These are phyloP conservation scores for Nevesoporus exiguus DNA, from an alignment of 768 basidiomycete genomes.

Conservation along the genomic window DNA sequence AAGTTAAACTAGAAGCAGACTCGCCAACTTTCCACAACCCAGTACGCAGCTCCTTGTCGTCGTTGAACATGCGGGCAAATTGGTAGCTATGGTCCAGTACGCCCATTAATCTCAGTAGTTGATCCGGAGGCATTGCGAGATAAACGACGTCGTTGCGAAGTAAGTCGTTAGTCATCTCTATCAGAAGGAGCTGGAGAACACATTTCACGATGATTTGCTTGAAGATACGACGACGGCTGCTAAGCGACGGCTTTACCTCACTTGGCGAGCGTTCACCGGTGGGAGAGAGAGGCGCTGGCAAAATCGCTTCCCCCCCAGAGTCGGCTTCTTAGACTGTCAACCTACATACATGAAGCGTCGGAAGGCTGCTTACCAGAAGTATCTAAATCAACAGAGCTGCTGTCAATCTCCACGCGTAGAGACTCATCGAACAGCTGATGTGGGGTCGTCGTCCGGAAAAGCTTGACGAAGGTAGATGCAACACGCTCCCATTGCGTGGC, in stretches of 20 bases:
- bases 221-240: conserved; percentile 82
- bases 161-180: conserved; percentile 95
- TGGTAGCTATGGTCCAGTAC: conserved; percentile 97
- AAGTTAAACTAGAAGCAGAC: conserved; percentile 33
- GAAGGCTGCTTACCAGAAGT: conserved; percentile 28
- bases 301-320: conserved; percentile 58
- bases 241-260: conserved; percentile 52
- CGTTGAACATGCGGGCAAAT: conserved; percentile 96
- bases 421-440: conserved; percentile 95
- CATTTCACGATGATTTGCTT: conserved; percentile 99
- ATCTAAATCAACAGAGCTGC: conserved; percentile 53
- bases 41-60: conserved; percentile 94
- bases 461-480: conserved; percentile 85
- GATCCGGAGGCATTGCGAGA: conserved; percentile 88
- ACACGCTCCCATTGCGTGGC: conserved; percentile 87
- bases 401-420: conserved; percentile 81
- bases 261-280: conserved; percentile 51
- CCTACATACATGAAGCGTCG: background rate
- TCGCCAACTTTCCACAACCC: conserved; percentile 99
- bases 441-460: conserved; percentile 98
- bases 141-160: conserved; percentile 92
- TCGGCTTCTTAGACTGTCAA: conserved; percentile 35
- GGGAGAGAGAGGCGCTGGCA: conserved; percentile 88
- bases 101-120: conserved; percentile 89
- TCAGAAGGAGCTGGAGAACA: conserved; percentile 91